Evolutionary conservation across 257 asterid genomes (phyloP), one percentile per base, ranked within the genome.

Genomic region (Primulina eburnea): DNA sequence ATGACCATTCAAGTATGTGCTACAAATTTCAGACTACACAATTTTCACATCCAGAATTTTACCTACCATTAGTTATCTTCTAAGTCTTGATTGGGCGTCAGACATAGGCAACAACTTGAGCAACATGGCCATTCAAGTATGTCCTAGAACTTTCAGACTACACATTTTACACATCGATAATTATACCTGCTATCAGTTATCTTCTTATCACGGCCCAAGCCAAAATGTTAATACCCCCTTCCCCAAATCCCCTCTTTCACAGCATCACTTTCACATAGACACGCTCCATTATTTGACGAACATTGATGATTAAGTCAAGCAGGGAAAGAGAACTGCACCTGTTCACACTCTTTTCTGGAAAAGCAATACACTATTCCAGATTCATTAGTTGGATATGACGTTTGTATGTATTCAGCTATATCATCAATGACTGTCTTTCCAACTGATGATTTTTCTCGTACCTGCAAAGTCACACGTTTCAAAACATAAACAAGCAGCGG

Each of bases 301-400:
- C 55, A 68, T 34, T 30, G 47, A 20, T 35, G 58, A 76, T 58
- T 28, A 20, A 28, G 56, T 53, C 52, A 63, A 35, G 35, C 32
- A 14, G 62, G 64, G 33, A 68, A 63, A 47, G 57, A 79, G 65
- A 56, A 65, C 55, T 20, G 64, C 55, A 90, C 99, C 95, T 88
- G 99, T 77, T 93, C 98, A 58, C 98, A 93, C 79, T 93, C 98
- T 86, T 89, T 93, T 61, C 98, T 87, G 73, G 98, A 88, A 84
- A 93, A 93, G 83, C 98, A 93, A 82, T 93, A 93, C 24, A 93
- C 97, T 68, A 93, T 93, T 76, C 98, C 98, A 68, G 97, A 90
- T 82, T 93, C 98, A 69, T 87, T 89, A 72, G 86, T 88, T 73
- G 97, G 95, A 82, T 86, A 89, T 63, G 96, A 87, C 17, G 83